Conservation (phyloP, 805 yeast genomes). For the Wickerhamiella spandovensis region DNA sequence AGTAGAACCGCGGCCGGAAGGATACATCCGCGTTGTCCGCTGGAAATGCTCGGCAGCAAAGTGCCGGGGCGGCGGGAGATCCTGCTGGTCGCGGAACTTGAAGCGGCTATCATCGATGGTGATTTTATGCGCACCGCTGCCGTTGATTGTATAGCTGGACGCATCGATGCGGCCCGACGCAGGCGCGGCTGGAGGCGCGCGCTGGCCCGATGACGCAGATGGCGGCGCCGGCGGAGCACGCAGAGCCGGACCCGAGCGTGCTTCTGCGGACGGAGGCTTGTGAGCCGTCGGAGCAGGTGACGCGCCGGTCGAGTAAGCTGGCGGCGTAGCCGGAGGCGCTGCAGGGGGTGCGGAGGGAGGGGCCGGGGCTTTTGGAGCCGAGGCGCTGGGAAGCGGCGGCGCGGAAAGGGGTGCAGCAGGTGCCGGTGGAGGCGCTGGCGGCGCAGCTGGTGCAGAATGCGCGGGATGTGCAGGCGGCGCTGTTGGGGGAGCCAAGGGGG, state of each 20-base stretch:
- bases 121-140: conserved; percentile 15
- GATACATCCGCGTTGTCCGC: conserved; percentile 65
- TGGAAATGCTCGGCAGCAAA: conserved; percentile 34
- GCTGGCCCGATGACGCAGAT: conserved; percentile 22
- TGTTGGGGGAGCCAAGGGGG: conserved; percentile 4
- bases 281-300: conserved; percentile 18
- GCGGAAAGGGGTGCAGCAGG: background rate
- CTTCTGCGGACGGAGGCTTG: conserved; percentile 2
- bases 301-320: conserved; percentile 20
- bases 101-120: conserved; percentile 63
- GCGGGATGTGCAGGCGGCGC: too few species aligned
- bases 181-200: conserved; percentile 16
- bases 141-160: conserved; percentile 6
- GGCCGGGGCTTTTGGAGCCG: conserved; percentile 19
- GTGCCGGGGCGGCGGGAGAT: conserved; percentile 74
- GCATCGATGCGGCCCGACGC: conserved; percentile 12
- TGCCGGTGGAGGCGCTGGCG: background rate
- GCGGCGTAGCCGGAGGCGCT: conserved; percentile 13
- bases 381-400: conserved; percentile 4
- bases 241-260: conserved; percentile 9
- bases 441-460: too few species aligned
- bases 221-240: conserved; percentile 7
- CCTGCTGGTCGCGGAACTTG: conserved; percentile 49
- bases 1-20: conserved; percentile 89
- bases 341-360: conserved; percentile 10